Evolutionary conservation across 306 rosid genomes (phyloP).

Genomic region (Cajanus cajan): DNA sequence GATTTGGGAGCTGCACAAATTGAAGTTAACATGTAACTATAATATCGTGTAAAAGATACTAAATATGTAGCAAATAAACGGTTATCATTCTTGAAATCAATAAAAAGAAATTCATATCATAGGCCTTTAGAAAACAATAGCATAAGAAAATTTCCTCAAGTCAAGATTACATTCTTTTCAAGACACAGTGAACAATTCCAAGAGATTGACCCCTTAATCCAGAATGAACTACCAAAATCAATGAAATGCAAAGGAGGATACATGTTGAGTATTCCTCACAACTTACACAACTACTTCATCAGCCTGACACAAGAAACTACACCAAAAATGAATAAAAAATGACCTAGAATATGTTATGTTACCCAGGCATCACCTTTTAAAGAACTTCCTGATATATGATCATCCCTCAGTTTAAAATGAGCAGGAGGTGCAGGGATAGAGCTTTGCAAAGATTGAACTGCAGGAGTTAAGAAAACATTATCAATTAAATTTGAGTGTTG

Average conservation of each 20-base stretch:
- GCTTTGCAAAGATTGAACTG: constrained; percentile 85
- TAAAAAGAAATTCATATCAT: constrained; percentile 25
- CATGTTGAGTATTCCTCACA: constrained; percentile 10
- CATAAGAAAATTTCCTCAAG: background rate
- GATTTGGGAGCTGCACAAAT: constrained; percentile 85
- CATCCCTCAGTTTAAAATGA: constrained; percentile 87
- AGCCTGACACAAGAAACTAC: constrained; percentile 15
- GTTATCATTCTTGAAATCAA: background rate
- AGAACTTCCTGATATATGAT: constrained; percentile 91
- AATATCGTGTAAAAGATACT: constrained; percentile 23
- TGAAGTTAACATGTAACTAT: constrained; percentile 14
- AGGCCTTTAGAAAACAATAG: background rate
- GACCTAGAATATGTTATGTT: constrained; percentile 6
- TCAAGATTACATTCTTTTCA: constrained; percentile 12
- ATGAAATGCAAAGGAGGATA: background rate
- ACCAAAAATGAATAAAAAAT: constrained; percentile 1
- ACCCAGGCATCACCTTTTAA: constrained; percentile 65
- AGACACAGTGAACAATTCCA: constrained; percentile 15
- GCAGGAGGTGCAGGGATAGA: constrained; percentile 95
- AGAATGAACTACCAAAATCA: constrained; percentile 18
- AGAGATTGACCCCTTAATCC: constrained; percentile 3
- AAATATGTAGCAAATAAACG: background rate
- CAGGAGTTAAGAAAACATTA: constrained; percentile 31
- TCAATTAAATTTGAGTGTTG: constrained; percentile 12
- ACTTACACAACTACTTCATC: constrained; percentile 16